A percentile compares a stretch with the other conserved stretches of the same genome.
These are phyloP conservation scores for Ganoderma sinense DNA, from an alignment of 1,284 basidiomycete species.

Conservation along the genomic window DNA sequence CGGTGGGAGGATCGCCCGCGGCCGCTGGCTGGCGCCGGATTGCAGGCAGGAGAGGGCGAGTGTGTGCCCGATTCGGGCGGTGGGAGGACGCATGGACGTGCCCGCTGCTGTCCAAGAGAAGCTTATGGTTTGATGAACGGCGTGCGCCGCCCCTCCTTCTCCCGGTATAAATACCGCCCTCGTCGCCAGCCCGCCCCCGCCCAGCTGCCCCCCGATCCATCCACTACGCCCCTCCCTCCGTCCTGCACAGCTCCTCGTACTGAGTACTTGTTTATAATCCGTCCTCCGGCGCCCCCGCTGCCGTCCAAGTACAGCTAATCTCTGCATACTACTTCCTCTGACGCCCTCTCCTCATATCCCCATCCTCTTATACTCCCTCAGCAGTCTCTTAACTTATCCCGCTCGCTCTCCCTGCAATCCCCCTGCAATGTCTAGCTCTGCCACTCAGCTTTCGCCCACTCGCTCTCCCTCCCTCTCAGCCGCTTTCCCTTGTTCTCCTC, in stretches of 20 bases:
- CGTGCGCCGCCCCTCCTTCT: slow-evolving; percentile 21
- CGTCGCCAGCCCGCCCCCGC: slow-evolving; percentile 22
- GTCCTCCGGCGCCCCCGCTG: slow-evolving; percentile 6
- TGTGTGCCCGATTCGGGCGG: slow-evolving; percentile 25
- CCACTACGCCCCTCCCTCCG: slow-evolving; percentile 16
- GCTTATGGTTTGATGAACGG: slow-evolving; percentile 31
- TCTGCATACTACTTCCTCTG: slow-evolving; percentile 30
- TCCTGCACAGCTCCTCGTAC: slow-evolving; percentile 20
- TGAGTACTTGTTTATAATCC: slow-evolving; percentile 21
- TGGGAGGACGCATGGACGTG: slow-evolving; percentile 24
- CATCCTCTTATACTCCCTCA: neutral
- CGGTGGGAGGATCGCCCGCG: slow-evolving; percentile 25
- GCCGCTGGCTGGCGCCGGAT: slow-evolving; percentile 22
- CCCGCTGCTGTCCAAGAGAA: slow-evolving; percentile 32
- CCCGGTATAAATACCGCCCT: slow-evolving; percentile 29
- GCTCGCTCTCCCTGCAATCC: slow-evolving; percentile 8
- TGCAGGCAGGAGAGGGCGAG: slow-evolving; percentile 18
- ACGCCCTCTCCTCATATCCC: slow-evolving; percentile 5
- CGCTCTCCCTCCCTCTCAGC: slow-evolving; percentile 26
- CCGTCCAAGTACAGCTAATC: slow-evolving; percentile 30
- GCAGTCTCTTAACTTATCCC: neutral
- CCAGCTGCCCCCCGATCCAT: slow-evolving; percentile 23
- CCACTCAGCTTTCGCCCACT: slow-evolving; percentile 24
- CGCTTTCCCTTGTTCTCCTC: slow-evolving; percentile 25
- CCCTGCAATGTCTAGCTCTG: slow-evolving; percentile 25